Percentiles rank a stretch among this genome's conserved stretches.
These are phyloP conservation scores for Sutorius australiensis DNA, from an alignment of 768 basidiomycete genomes.

Conservation along the genomic window DNA sequence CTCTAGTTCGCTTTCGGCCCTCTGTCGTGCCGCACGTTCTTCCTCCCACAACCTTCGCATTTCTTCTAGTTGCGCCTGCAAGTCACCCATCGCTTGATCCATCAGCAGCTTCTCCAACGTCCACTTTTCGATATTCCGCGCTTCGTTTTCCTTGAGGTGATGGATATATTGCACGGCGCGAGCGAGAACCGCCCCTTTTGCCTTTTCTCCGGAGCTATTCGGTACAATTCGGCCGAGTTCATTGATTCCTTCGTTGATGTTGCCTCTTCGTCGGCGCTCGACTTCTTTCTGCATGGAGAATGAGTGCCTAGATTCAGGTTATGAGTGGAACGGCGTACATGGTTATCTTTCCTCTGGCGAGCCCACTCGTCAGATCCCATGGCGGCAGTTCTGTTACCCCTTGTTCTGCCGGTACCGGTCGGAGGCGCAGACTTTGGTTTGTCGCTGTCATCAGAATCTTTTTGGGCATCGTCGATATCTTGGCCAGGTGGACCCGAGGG, in stretches of 20 bases:
- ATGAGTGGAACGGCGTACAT: slow-evolving; percentile 44
- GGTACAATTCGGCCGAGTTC: slow-evolving; percentile 87
- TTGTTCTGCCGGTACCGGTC: slow-evolving; percentile 35
- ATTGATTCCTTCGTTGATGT: slow-evolving; percentile 96
- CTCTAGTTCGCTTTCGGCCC: slow-evolving; percentile 64
- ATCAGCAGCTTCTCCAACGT: slow-evolving; percentile 87
- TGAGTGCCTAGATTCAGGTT: neutral
- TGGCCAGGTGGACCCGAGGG: slow-evolving; percentile 15
- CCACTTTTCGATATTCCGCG: slow-evolving; percentile 90
- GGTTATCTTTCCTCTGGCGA: slow-evolving; percentile 77
- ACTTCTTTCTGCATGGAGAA: slow-evolving; percentile 81
- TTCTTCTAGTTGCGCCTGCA: slow-evolving; percentile 81
- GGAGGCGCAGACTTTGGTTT: slow-evolving; percentile 25
- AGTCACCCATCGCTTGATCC: slow-evolving; percentile 89
- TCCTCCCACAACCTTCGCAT: slow-evolving; percentile 79
- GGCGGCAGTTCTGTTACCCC: slow-evolving; percentile 53
- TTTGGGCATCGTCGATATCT: slow-evolving; percentile 20
- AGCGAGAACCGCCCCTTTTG: slow-evolving; percentile 84
- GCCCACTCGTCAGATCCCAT: slow-evolving; percentile 80
- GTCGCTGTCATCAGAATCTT: slow-evolving; percentile 29
- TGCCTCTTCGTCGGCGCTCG: slow-evolving; percentile 88
- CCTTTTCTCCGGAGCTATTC: slow-evolving; percentile 80
- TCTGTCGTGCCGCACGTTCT: slow-evolving; percentile 56
- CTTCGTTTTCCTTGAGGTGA: slow-evolving; percentile 87
- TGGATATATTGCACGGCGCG: slow-evolving; percentile 91